phyloP scores from a whole-genome alignment of 2,329 filamentous ascomycete genomes.

The Pseudogymnoascus sp. region DNA sequence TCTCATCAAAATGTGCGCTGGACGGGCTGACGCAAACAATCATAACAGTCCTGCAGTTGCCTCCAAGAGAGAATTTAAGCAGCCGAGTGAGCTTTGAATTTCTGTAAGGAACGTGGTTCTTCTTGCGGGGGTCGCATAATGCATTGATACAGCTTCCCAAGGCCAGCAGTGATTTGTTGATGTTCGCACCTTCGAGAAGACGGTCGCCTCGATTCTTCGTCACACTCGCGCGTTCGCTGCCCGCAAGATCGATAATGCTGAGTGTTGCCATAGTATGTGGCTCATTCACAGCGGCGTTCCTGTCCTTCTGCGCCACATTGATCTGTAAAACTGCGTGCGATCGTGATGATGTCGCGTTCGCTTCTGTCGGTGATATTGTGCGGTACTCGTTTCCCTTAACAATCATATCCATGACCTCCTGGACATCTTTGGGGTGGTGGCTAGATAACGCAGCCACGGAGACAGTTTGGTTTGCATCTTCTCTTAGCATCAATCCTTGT shows the following conservation, averaged over 20 bases:
- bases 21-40: constrained; percentile 97
- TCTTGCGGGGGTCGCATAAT: constrained; percentile 83
- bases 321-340: constrained; percentile 97
- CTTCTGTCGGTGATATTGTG: constrained; percentile 93
- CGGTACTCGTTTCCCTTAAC: constrained; percentile 88
- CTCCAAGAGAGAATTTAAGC: constrained; percentile 92
- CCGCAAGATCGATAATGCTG: constrained; percentile 95
- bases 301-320: constrained; percentile 88
- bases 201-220: constrained; percentile 94
- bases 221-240: constrained; percentile 89
- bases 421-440: constrained; percentile 80
- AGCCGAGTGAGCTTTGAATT: constrained; percentile 95
- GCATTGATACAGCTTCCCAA: constrained; percentile 97
- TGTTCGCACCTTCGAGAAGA: constrained; percentile 89
- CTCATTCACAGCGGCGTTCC: constrained; percentile 85
- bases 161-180: constrained; percentile 95
- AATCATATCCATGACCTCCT: constrained; percentile 99
- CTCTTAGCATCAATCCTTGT: constrained; percentile 73
- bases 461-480: constrained; percentile 88
- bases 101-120: constrained; percentile 90
- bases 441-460: constrained; percentile 86
- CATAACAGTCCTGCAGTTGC: constrained; percentile 99
- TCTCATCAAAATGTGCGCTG: constrained; percentile 94
- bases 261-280: constrained; percentile 97
- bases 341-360: constrained; percentile 93